A percentile compares a stretch with the other conserved stretches of the same genome.
These are phyloP conservation scores for Fusarium coicis DNA, from an alignment of 2,329 filamentous ascomycete genomes.

Conservation along the genomic window DNA sequence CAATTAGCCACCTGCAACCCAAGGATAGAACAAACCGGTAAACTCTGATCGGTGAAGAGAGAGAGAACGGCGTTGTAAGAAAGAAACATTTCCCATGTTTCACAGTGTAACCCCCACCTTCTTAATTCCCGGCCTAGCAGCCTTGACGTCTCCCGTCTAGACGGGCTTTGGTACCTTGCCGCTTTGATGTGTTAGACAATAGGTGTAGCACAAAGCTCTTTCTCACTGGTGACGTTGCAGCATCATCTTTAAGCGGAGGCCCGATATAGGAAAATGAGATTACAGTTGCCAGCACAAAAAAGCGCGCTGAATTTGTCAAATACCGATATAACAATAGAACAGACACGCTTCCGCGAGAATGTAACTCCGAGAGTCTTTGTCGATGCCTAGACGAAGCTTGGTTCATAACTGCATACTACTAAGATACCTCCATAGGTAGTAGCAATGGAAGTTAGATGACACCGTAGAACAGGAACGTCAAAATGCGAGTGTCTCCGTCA, in stretches of 20 bases:
- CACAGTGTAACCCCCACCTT: neutral
- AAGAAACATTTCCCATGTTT: neutral
- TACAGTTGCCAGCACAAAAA: too few species aligned
- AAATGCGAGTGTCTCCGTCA: neutral
- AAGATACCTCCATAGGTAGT: neutral
- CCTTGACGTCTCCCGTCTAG: neutral
- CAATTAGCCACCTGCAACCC: neutral
- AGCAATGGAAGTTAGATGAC: neutral
- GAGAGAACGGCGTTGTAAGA: neutral
- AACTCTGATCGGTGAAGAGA: neutral
- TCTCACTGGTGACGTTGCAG: neutral
- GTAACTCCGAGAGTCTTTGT: neutral
- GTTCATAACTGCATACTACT: neutral
- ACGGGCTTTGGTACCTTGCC: neutral
- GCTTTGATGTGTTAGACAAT: neutral
- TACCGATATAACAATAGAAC: neutral
- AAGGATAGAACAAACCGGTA: neutral
- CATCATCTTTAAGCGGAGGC: neutral
- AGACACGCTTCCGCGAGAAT: neutral
- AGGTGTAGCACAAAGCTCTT: neutral
- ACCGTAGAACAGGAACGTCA: neutral
- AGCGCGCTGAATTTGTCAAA: fast-evolving
- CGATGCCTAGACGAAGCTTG: neutral
- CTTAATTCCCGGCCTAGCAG: neutral
- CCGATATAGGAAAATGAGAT: too few species aligned